phyloP scores from a whole-genome alignment of 306 rosid genomes.

The Lathyrus oleraceus region DNA sequence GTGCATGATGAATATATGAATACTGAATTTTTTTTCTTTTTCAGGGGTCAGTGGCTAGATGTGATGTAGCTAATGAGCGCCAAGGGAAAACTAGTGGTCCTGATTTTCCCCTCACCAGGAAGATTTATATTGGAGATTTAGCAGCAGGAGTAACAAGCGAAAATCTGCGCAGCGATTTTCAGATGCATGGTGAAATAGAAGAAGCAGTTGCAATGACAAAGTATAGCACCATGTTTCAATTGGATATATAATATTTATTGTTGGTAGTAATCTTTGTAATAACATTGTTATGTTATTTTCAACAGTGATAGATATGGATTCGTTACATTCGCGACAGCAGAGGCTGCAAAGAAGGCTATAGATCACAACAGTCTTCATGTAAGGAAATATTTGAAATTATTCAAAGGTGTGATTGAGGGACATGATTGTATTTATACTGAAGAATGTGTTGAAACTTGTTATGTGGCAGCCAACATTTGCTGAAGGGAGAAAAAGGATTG shows the following conservation, averaged over 20 bases:
- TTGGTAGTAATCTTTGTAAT: background rate
- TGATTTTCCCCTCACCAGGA: conserved; percentile 65
- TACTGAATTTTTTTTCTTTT: conserved; percentile 20
- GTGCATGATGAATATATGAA: too few species aligned
- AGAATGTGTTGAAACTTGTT: background rate
- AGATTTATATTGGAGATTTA: conserved; percentile 76
- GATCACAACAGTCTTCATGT: conserved; percentile 65
- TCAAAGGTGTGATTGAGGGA: conserved; percentile 2
- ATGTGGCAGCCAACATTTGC: too few species aligned
- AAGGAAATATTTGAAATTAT: conserved; percentile 38
- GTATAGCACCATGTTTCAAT: conserved; percentile 8
- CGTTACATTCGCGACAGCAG: conserved; percentile 66
- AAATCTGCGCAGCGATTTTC: conserved; percentile 59
- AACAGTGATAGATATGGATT: conserved; percentile 76
- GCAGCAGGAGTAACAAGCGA: conserved; percentile 75
- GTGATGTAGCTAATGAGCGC: conserved; percentile 74
- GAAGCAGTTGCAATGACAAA: conserved; percentile 83
- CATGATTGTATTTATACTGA: conserved; percentile 24
- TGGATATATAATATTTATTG: conserved; percentile 6
- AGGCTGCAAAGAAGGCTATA: conserved; percentile 78
- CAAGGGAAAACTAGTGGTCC: conserved; percentile 56
- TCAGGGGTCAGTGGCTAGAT: conserved; percentile 74
- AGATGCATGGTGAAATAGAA: conserved; percentile 73
- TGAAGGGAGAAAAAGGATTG: too few species aligned
- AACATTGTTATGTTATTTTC: conserved; percentile 23